phyloP scores from a whole-genome alignment of 2,329 filamentous ascomycete species.

The Cephalotrichum gorgonifer region DNA sequence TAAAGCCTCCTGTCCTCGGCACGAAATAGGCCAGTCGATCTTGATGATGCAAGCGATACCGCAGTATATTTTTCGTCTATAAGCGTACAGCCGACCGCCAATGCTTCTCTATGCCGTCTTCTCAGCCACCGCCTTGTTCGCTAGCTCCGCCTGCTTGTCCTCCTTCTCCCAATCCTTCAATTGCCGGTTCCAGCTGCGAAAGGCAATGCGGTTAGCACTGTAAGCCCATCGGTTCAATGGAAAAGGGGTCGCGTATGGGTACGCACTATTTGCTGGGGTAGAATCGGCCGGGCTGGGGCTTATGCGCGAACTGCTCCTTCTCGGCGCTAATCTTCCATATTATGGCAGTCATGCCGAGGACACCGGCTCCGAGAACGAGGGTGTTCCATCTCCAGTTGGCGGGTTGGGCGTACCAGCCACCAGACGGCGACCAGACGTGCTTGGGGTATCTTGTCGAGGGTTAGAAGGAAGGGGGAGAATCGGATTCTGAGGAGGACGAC shows the following conservation, averaged over 20 bases:
- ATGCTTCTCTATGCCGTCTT: background rate
- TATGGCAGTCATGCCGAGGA: conserved; percentile 58
- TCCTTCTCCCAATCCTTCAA: conserved; percentile 34
- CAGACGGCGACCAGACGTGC: conserved; percentile 97
- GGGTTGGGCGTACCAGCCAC: conserved; percentile 95
- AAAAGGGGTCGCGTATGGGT: background rate
- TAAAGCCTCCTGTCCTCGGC: no score
- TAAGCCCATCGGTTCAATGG: background rate
- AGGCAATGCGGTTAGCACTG: conserved; percentile 11
- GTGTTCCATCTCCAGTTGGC: conserved; percentile 95
- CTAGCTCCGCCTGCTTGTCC: conserved; percentile 22
- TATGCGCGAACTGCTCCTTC: conserved; percentile 60
- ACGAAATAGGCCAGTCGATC: background rate
- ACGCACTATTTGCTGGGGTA: conserved; percentile 77
- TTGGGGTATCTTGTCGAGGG: conserved; percentile 67
- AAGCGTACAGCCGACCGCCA: background rate
- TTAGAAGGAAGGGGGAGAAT: conserved; percentile 8
- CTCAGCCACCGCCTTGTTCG: background rate
- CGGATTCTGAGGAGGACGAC: conserved; percentile 1
- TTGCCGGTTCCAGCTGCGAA: conserved; percentile 32
- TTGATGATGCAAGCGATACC: background rate
- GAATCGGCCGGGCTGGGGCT: conserved; percentile 68
- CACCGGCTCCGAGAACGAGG: conserved; percentile 56
- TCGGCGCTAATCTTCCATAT: conserved; percentile 66
- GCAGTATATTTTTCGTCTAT: conserved; percentile 3